phyloP scores from a whole-genome alignment of 1,284 basidiomycete species.

The Ustilago lituana region DNA sequence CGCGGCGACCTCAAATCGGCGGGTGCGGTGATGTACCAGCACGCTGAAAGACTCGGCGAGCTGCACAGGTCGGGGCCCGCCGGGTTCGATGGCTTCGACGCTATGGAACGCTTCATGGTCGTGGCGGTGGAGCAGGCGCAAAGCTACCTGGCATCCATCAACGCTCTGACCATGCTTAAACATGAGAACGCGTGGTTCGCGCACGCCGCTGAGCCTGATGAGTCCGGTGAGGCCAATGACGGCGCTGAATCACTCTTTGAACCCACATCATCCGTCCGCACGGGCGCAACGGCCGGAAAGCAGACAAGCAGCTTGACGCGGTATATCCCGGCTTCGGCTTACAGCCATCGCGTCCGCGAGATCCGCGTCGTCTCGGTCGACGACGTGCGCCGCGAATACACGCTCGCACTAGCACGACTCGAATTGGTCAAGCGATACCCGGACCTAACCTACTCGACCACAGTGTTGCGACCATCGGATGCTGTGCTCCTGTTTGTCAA shows the following conservation, averaged over 20 bases:
- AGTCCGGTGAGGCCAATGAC: slow-evolving; percentile 14
- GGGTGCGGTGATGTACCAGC: slow-evolving; percentile 84
- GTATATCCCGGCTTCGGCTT: slow-evolving; percentile 77
- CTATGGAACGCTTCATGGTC: slow-evolving; percentile 62
- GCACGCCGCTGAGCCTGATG: slow-evolving; percentile 40
- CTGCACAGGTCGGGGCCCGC: slow-evolving; percentile 17
- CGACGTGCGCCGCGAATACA: slow-evolving; percentile 87
- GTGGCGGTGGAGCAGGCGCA: slow-evolving; percentile 79
- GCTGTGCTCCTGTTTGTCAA: slow-evolving; percentile 84
- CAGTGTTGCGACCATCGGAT: slow-evolving; percentile 68
- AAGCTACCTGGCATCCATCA: slow-evolving; percentile 85
- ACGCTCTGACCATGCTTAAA: slow-evolving; percentile 84
- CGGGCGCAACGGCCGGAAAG: slow-evolving; percentile 16
- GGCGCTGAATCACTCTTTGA: slow-evolving; percentile 33
- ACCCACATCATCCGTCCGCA: slow-evolving; percentile 10
- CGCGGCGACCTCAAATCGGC: slow-evolving; percentile 66
- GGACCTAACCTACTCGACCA: slow-evolving; percentile 67
- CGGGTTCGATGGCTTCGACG: slow-evolving; percentile 17
- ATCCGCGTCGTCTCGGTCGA: slow-evolving; percentile 81
- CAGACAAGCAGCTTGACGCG: slow-evolving; percentile 73
- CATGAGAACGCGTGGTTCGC: slow-evolving; percentile 85
- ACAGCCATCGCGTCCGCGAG: slow-evolving; percentile 71
- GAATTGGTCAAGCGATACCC: slow-evolving; percentile 77
- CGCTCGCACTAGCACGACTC: slow-evolving; percentile 80
- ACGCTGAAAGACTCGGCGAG: slow-evolving; percentile 80